Percentiles rank a stretch among this genome's conserved stretches.
Conservation (phyloP, 2,329 filamentous ascomycete genomes). For the Aspergillus fructus region DNA sequence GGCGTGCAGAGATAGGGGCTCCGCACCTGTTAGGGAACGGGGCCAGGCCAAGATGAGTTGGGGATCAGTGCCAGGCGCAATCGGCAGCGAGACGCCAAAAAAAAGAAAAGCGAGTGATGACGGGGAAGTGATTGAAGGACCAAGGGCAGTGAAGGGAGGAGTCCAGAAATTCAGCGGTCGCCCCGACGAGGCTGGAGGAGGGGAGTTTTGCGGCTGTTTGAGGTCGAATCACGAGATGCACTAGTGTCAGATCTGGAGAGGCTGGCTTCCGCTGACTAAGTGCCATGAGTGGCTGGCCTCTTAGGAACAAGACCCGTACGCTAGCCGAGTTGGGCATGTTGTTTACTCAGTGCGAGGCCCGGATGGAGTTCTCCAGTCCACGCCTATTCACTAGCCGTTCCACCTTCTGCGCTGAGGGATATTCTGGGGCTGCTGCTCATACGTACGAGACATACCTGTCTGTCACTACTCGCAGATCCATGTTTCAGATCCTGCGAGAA, state of each 20-base stretch:
- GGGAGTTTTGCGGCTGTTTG: constrained; percentile 11
- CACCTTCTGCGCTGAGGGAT: too few species aligned
- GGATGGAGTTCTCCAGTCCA: neutral
- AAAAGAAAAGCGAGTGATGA: neutral
- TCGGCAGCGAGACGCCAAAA: neutral
- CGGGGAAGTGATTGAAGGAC: constrained; percentile 8
- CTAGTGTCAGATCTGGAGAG: constrained; percentile 18
- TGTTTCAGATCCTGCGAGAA: neutral
- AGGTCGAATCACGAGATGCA: constrained; percentile 28
- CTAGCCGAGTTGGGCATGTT: too few species aligned
- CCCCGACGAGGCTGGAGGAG: constrained; percentile 32
- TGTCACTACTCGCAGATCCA: neutral
- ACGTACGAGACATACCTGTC: too few species aligned
- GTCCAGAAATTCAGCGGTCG: constrained; percentile 22
- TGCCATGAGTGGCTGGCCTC: too few species aligned
- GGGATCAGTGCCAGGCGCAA: neutral
- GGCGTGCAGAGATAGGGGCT: constrained; percentile 6
- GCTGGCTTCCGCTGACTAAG: neutral
- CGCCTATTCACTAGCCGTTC: too few species aligned
- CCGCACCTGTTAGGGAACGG: constrained; percentile 1
- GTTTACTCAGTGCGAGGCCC: neutral
- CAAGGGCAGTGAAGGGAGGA: constrained; percentile 17
- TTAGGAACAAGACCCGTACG: too few species aligned
- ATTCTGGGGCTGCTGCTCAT: too few species aligned
- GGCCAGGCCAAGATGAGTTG: constrained; percentile 3